These are phyloP conservation scores for Achaetomiella virescens DNA, from an alignment of 495 filamentous ascomycete species.

Conservation along the genomic window DNA sequence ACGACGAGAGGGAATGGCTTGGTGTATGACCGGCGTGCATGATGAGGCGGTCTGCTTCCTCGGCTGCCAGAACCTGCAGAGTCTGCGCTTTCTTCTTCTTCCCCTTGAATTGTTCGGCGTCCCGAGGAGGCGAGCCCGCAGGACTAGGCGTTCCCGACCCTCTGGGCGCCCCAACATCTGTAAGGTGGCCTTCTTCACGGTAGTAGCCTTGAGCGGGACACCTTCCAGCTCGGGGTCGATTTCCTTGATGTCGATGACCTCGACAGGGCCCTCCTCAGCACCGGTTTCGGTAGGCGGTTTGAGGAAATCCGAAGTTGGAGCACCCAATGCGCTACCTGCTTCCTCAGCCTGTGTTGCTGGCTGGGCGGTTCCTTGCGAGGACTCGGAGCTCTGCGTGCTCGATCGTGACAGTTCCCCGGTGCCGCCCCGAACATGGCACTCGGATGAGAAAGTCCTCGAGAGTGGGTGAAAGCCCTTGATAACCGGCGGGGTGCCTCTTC, in stretches of 20 bases:
- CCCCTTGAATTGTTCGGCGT: conserved; percentile 12
- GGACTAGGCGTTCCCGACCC: conserved; percentile 18
- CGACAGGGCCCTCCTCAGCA: conserved; percentile 20
- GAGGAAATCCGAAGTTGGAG: conserved; percentile 12
- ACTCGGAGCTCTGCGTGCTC: conserved; percentile 25
- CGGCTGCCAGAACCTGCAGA: conserved; percentile 35
- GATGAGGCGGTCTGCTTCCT: conserved; percentile 36
- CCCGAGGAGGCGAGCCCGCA: conserved; percentile 20
- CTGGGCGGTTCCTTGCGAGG: conserved; percentile 21
- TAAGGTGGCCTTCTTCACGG: conserved; percentile 38
- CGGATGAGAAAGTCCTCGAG: conserved; percentile 11
- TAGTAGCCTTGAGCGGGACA: conserved; percentile 37
- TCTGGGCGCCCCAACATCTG: conserved; percentile 22
- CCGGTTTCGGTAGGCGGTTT: conserved; percentile 13
- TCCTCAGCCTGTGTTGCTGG: not conserved
- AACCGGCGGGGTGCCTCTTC: conserved; percentile 7
- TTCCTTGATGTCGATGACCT: conserved; percentile 40
- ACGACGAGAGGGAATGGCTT: conserved; percentile 39
- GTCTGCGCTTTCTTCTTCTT: conserved; percentile 32
- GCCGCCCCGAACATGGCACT: conserved; percentile 21
- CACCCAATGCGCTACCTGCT: conserved; percentile 9
- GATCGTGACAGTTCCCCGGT: conserved; percentile 19
- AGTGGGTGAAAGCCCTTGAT: conserved; percentile 11
- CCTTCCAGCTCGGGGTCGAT: conserved; percentile 43
- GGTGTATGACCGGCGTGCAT: conserved; percentile 48